These are phyloP conservation scores for Candida suzukii DNA, from an alignment of 805 yeast genomes.

Conservation along the genomic window DNA sequence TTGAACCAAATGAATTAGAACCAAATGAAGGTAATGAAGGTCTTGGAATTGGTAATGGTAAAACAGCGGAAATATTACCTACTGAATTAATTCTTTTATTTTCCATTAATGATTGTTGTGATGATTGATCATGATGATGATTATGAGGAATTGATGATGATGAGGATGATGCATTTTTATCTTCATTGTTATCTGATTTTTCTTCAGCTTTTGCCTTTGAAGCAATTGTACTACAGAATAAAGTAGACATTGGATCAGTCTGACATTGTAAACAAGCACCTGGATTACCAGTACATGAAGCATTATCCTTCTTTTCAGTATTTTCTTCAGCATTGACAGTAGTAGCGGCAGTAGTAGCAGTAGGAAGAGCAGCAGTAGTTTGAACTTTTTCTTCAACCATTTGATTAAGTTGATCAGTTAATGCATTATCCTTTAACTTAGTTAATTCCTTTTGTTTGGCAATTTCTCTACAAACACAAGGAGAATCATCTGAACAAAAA, in stretches of 20 bases:
- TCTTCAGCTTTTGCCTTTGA: conserved; percentile 6
- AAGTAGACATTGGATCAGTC: conserved; percentile 77
- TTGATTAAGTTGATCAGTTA: conserved; percentile 14
- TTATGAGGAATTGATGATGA: background rate
- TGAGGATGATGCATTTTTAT: background rate
- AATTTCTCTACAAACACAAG: conserved; percentile 86
- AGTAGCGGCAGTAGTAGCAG: no score
- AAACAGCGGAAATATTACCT: background rate
- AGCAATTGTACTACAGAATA: conserved; percentile 84
- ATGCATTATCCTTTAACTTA: conserved; percentile 13
- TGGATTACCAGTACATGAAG: conserved; percentile 78
- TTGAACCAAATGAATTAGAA: background rate
- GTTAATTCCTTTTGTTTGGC: conserved; percentile 36
- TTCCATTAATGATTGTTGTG: no score
- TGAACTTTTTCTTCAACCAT: background rate
- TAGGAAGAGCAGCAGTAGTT: background rate
- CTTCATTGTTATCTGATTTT: background rate
- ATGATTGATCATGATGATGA: background rate
- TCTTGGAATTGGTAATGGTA: background rate
- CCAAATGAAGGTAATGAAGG: background rate
- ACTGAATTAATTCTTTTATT: background rate
- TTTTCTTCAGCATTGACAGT: background rate
- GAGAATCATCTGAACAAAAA: conserved; percentile 85
- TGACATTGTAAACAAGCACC: conserved; percentile 84
- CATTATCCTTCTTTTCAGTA: conserved; percentile 2